A percentile compares a stretch with the other conserved stretches of the same genome.
phyloP scores from a whole-genome alignment of 352 stramenopile genomes.

The Phytophthora cryptogea region DNA sequence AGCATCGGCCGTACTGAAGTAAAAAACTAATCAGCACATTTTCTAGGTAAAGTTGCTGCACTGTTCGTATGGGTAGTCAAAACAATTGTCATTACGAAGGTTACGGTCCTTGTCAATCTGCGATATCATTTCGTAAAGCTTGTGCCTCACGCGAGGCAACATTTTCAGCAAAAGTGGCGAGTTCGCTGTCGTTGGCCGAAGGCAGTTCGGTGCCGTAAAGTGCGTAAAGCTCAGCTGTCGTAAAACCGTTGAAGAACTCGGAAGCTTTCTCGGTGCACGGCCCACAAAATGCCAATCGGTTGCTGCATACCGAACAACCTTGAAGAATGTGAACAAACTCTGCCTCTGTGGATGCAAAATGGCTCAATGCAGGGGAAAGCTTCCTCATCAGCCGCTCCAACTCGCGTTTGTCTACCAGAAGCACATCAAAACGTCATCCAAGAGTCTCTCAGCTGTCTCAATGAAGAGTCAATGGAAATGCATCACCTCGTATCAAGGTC shows the following conservation, averaged over 20 bases:
- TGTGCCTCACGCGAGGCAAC: slow-evolving; percentile 46
- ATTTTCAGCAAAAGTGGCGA: slow-evolving; percentile 47
- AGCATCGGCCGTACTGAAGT: no score
- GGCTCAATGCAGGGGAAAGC: slow-evolving; percentile 65
- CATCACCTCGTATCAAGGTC: slow-evolving; percentile 36
- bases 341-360: slow-evolving; percentile 50
- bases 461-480: neutral
- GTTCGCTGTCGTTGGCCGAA: slow-evolving; percentile 46
- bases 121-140: slow-evolving; percentile 21
- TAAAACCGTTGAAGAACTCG: slow-evolving; percentile 72
- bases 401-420: slow-evolving; percentile 47
- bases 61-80: no score
- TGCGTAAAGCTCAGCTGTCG: slow-evolving; percentile 49
- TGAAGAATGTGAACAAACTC: slow-evolving; percentile 69
- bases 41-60: no score
- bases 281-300: slow-evolving; percentile 57
- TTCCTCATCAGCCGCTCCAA: slow-evolving; percentile 68
- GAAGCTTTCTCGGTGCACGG: slow-evolving; percentile 48
- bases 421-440: slow-evolving; percentile 3
- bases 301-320: slow-evolving; percentile 53
- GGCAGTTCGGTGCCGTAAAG: slow-evolving; percentile 66
- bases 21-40: no score
- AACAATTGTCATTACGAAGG: no score
- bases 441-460: neutral
- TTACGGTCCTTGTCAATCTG: slow-evolving; percentile 3